Evolutionary conservation across 345 rosid species (phyloP).

Genomic region (Carallia pectinifolia): DNA sequence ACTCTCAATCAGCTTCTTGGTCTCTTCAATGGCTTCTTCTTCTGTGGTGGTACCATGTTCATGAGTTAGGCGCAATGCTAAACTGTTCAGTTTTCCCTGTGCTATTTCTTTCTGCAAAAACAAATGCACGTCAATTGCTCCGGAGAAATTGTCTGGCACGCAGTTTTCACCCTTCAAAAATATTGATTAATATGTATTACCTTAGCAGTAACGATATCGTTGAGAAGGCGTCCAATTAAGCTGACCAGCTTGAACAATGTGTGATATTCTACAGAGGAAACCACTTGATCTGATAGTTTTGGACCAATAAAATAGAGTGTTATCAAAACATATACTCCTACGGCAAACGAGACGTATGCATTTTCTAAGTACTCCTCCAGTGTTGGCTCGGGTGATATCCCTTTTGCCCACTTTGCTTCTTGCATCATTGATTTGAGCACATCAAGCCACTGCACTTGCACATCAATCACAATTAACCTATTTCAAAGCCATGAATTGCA

Average conservation of each 20-base stretch:
- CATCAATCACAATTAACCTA: too few species aligned
- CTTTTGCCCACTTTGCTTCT: slow-evolving; percentile 16
- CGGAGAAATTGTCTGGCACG: too few species aligned
- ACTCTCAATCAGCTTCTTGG: slow-evolving; percentile 1
- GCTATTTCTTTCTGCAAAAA: slow-evolving; percentile 13
- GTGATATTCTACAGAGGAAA: slow-evolving; percentile 8
- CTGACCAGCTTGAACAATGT: slow-evolving; percentile 16
- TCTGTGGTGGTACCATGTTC: background rate
- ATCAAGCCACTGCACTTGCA: slow-evolving; percentile 14
- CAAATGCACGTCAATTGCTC: background rate
- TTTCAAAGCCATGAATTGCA: too few species aligned
- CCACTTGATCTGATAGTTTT: slow-evolving; percentile 9
- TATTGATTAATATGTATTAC: background rate
- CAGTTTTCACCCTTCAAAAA: too few species aligned
- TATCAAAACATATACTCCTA: slow-evolving; percentile 9
- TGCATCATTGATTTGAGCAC: slow-evolving; percentile 11
- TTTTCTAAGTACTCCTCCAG: slow-evolving; percentile 13
- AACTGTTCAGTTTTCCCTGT: slow-evolving; percentile 17
- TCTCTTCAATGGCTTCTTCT: slow-evolving; percentile 5
- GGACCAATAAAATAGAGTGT: slow-evolving; percentile 15
- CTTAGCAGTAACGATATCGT: slow-evolving; percentile 15
- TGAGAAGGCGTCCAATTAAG: slow-evolving; percentile 11
- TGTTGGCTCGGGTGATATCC: slow-evolving; percentile 1
- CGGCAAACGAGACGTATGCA: slow-evolving; percentile 15
- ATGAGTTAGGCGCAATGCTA: background rate